Percentiles rank a stretch among this genome's conserved stretches.
Conservation (phyloP, 805 yeast genomes). For the Cyberlindnera misumaiensis region DNA sequence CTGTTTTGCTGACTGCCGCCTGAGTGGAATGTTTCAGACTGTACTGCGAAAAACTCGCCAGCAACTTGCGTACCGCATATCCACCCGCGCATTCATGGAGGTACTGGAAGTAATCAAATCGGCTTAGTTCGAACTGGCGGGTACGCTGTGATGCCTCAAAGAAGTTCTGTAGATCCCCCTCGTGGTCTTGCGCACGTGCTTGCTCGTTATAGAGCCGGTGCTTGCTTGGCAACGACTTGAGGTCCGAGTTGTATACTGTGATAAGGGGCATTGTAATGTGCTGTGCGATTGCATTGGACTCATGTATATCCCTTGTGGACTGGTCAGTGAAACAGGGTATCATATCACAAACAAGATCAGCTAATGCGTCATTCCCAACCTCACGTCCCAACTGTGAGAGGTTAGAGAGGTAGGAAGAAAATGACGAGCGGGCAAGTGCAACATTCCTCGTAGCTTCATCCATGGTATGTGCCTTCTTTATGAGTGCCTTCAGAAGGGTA, state of each 20-base stretch:
- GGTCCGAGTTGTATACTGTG: constrained; percentile 15
- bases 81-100: constrained; percentile 26
- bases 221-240: constrained; percentile 11
- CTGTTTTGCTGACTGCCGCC: background rate
- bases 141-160: constrained; percentile 22
- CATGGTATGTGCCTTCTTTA: constrained; percentile 14
- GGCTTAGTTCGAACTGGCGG: constrained; percentile 33
- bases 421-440: constrained; percentile 15
- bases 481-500: constrained; percentile 8
- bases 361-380: constrained; percentile 8
- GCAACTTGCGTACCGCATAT: constrained; percentile 12
- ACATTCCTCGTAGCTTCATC: constrained; percentile 16
- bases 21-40: constrained; percentile 5
- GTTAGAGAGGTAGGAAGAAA: constrained; percentile 13
- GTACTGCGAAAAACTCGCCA: constrained; percentile 6
- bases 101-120: constrained; percentile 40
- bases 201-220: constrained; percentile 11
- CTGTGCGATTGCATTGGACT: constrained; percentile 13
- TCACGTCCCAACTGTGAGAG: constrained; percentile 6
- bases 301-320: constrained; percentile 16
- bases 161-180: background rate
- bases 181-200: constrained; percentile 4
- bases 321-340: constrained; percentile 13
- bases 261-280: constrained; percentile 14
- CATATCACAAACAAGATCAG: constrained; percentile 11